Base-by-base conservation (phyloP, 2,329 filamentous ascomycete species). In the Cucurbitaria berberidis region DNA sequence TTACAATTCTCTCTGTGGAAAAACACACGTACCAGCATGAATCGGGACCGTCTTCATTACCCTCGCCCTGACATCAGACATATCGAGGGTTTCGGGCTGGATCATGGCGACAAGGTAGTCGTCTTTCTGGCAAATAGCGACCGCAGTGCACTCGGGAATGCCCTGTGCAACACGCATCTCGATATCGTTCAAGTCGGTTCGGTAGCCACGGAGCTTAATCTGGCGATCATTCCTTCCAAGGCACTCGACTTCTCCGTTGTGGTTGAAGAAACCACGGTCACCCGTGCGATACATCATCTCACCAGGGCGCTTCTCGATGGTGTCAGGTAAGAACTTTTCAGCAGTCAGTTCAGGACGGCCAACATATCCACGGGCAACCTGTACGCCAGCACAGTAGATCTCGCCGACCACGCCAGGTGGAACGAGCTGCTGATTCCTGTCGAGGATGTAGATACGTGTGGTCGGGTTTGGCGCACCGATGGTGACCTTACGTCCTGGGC, bases 291-390 rank as follows among this genome's bases (percentile, higher is more conserved):
- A 79, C 69, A 77, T 80, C 2, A 24, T 40, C 49, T 73, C 67
- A 1, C 55, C 51, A 1, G 48, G 43, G 8, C 44, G 30, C n/a
- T 46, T 46, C 21, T 50, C 44, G 21, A 76, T 57, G 0, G 64
- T 39, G 49, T 78, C 75, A 0, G 59, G 55, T 5, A 72, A 53
- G 34, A 76, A 76, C 52, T 70, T 64, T 1, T 67, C 62, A 2
- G 58, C 62, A 2, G 70, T 74, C 18, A 64, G 50, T 3, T 72
- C 60, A 1, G 65, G 58, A n/a, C 47, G 26, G 36, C 72, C 64
- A 11, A 81, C 59, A 57, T 82, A 82, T 3, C 78, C 79, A 0
- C 50, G 42, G 2, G 72, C 62, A 6, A 82, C 72, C 51, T 81
- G 79, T 0, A 79, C 65, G 3, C 80, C 79, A 1, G 77, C 74